Base-by-base conservation (phyloP, 2,329 filamentous ascomycete genomes). In the Pseudopyrenochaeta lycopersici region DNA sequence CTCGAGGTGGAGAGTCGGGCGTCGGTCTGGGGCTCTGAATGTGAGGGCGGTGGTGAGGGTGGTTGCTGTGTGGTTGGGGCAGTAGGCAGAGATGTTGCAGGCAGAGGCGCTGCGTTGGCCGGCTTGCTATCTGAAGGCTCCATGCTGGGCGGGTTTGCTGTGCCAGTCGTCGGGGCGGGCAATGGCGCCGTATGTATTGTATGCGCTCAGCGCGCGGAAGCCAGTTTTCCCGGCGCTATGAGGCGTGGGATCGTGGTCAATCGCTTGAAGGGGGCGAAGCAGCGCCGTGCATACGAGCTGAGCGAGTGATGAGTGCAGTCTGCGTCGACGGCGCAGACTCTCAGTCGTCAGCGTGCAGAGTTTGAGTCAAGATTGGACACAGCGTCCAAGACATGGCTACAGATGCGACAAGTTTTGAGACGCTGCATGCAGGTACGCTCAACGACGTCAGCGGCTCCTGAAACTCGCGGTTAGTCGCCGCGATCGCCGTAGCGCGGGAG, bases 391-490 rank as follows among this genome's bases (percentile, higher is more conserved):
- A 62, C 60, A 54, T 44, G 41, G 42, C 38, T 45, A 41, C 15
- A 50, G 15, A 23, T 60, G 54, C 54, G 46, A 58, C 54, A 52
- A 33, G 44, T 30, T 43, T 21, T 51, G 43, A 54, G 56, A 59
- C 52, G 36, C 40, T 15, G 29, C 23, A 43, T 36, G 62, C 64
- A 66, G 58, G 56, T 56, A 61, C 60, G 9, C 48, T 35, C 57
- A 53, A 39, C 60, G 54, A 70, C 67, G 66, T 71, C 67, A 70
- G 64, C 61, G 67, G 58, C 59, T 59, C 51, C 27, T 39, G 46
- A 55, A 56, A 53, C 55, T 49, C 48, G 36, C 18, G 36, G 46
- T 64, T 57, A 54, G 43, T 48, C 45, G 33, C 52, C 54, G 54
- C 52, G 46, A 44, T 41, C 18, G 38, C 36, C 35, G 54, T 48